These are phyloP conservation scores for Fusarium drepaniforme DNA, from an alignment of 2,329 filamentous ascomycete genomes.

Conservation along the genomic window DNA sequence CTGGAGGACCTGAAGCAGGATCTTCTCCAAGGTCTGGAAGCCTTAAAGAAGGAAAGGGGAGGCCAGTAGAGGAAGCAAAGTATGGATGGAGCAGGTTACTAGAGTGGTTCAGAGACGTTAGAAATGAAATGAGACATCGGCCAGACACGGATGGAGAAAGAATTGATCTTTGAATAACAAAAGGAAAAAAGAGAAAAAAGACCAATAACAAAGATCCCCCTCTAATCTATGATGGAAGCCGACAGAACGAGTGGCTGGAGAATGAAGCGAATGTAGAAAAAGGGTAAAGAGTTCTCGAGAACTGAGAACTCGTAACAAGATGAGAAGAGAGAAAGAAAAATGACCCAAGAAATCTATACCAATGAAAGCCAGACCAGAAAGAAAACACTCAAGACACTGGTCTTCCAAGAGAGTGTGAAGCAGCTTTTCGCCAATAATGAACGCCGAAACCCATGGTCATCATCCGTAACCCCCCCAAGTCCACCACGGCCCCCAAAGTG, in stretches of 20 bases:
- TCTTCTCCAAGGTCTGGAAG: conserved; percentile 74
- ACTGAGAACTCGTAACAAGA: conserved; percentile 3
- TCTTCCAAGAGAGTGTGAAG: conserved; percentile 19
- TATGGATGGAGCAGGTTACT: conserved; percentile 1
- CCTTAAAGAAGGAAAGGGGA: conserved; percentile 52
- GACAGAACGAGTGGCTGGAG: background rate
- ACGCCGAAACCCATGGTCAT: conserved; percentile 1
- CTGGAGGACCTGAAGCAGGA: conserved; percentile 88
- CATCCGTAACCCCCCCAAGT: background rate
- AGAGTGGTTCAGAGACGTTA: background rate
- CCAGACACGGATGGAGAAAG: background rate
- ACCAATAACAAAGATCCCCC: background rate
- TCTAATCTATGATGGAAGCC: conserved; percentile 10
- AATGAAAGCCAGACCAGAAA: conserved; percentile 2
- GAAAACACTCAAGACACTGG: conserved; percentile 7
- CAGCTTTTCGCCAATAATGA: background rate
- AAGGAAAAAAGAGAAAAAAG: background rate
- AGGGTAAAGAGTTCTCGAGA: conserved; percentile 2
- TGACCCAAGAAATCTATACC: background rate
- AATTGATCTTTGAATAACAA: conserved; percentile 2
- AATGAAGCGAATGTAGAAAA: background rate
- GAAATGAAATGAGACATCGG: conserved; percentile 2
- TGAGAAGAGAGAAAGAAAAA: background rate
- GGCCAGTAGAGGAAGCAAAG: background rate
- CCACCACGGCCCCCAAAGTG: background rate